Evolutionary conservation across 2,329 filamentous ascomycete genomes (phyloP).

Genomic region (Trichophyton equinum): DNA sequence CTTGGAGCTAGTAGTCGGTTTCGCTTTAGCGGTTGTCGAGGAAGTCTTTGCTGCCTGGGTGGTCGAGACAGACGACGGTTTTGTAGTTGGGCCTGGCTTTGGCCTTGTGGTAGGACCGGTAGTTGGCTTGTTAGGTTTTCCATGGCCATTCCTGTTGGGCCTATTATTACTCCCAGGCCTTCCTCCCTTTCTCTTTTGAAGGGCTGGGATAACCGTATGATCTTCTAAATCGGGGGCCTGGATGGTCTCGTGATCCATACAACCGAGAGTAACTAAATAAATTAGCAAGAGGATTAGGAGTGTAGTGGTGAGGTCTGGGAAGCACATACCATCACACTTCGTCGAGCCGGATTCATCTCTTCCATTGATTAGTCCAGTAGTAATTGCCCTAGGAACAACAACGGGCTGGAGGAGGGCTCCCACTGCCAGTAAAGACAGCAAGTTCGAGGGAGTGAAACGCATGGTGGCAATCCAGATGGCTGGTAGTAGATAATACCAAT

Average conservation of each 20-base stretch:
- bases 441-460: not conserved
- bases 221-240: too few species aligned
- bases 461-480: not conserved
- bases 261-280: not conserved
- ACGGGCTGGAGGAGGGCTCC: not conserved
- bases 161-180: too few species aligned
- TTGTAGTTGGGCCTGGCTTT: too few species aligned
- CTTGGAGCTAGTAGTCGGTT: too few species aligned
- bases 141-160: too few species aligned
- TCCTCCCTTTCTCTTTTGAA: too few species aligned
- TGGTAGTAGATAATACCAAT: not conserved
- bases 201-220: too few species aligned
- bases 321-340: not conserved
- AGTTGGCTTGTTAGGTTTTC: too few species aligned
- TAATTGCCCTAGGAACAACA: not conserved
- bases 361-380: not conserved
- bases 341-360: not conserved
- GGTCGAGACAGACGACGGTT: too few species aligned
- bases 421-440: not conserved
- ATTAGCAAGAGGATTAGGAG: not conserved
- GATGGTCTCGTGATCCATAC: not conserved
- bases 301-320: not conserved
- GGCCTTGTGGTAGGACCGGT: too few species aligned
- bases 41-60: too few species aligned
- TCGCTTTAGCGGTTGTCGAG: too few species aligned